These are phyloP conservation scores for Allium sativum DNA, from an alignment of 106 monocot species.

Conservation along the genomic window DNA sequence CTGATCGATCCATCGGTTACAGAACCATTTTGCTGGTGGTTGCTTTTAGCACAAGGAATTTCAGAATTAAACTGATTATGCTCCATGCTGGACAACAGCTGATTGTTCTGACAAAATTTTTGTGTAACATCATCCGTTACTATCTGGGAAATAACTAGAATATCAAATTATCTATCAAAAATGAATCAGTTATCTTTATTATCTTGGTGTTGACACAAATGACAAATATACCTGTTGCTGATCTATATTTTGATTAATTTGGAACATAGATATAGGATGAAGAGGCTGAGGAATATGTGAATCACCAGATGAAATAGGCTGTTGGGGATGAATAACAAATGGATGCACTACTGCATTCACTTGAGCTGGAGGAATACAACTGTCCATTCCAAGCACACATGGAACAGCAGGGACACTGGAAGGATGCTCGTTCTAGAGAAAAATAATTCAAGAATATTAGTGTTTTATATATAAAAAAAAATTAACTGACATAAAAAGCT, in stretches of 20 bases:
- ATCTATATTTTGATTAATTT: constrained; percentile 29
- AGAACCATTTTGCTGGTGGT: constrained; percentile 17
- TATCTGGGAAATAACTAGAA: constrained; percentile 3
- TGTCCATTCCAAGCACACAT: constrained; percentile 38
- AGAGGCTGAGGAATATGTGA: constrained; percentile 38
- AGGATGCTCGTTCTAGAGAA: constrained; percentile 32
- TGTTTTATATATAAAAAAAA: no score
- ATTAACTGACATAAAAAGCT: no score
- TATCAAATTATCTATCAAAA: not conserved
- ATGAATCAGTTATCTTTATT: not conserved
- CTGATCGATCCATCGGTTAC: constrained; percentile 14
- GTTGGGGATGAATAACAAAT: constrained; percentile 69
- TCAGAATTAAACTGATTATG: constrained; percentile 29
- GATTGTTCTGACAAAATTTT: constrained; percentile 25
- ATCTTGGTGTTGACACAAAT: not conserved
- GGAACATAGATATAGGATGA: constrained; percentile 24
- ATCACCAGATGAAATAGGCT: constrained; percentile 36
- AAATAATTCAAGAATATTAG: not conserved
- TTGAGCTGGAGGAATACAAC: constrained; percentile 43
- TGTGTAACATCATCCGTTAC: constrained; percentile 21
- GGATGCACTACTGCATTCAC: constrained; percentile 43
- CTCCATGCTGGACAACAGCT: constrained; percentile 23
- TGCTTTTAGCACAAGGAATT: constrained; percentile 16
- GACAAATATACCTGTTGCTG: constrained; percentile 38
- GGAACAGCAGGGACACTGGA: constrained; percentile 31